Base-by-base conservation (phyloP, 257 asterid species). In the Coffea eugenioides region DNA sequence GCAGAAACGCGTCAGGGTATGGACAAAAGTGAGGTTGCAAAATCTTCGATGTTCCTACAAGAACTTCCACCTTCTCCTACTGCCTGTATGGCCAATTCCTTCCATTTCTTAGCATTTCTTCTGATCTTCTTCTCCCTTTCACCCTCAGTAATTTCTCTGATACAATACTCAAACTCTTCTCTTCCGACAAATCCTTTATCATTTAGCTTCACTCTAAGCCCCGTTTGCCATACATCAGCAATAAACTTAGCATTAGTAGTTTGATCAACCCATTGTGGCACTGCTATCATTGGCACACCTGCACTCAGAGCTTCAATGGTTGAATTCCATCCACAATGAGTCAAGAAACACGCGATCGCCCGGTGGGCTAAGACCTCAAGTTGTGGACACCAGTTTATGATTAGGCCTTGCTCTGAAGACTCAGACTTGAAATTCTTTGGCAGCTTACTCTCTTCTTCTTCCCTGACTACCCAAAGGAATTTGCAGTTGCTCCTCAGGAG, bases 321-420 rank as follows among this genome's bases (percentile, higher is more conserved):
- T 39, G 43, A 39, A 39, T 39, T 39, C 43, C 43, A 84, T 43
- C 87, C 88, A 80, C 86, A 80, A 21, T 83, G 88, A 41, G 86
- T 85, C 81, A 80, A 45, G 48, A 85, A 85, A 65, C 85, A 85
- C 4, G 75, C 83, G 20, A 83, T 77, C 0, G 88, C 73, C 8
- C 21, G 61, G 43, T 85, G 86, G 34, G 79, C 79, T 54, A 85
- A 80, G 8, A 82, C 84, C 18, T 85, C 81, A 20, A 83, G 84
- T 23, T 85, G 88, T 8, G 81, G 80, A 46, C 86, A 80, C 86
- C 86, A 85, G 52, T 77, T 85, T 23, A 85, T 72, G 9, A 70
- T 54, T 25, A 82, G 54, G 31, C 86, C 86, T 57, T 83, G 71
- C 23, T 80, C 72, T 5, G 45, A 34, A 12, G 66, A 16, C 70